Percentiles rank a stretch among this genome's conserved stretches.
Conservation (phyloP, 1,139 yeast species). For the Hyphopichia pseudoburtonii region DNA sequence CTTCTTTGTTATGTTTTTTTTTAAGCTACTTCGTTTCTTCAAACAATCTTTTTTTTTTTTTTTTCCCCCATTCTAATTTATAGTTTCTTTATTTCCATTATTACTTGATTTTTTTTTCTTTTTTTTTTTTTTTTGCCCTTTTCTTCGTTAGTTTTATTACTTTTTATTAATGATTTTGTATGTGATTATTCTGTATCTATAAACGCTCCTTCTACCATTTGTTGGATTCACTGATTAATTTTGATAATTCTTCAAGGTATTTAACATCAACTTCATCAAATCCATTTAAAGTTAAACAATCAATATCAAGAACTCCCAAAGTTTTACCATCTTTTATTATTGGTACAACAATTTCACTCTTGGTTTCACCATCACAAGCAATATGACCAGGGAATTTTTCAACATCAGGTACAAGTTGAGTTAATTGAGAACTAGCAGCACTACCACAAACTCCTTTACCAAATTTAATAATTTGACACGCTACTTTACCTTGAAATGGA, state of each 20-base stretch:
- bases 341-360: slow-evolving; percentile 92
- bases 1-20: too few relatives aligned
- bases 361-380: slow-evolving; percentile 95
- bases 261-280: slow-evolving; percentile 63
- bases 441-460: slow-evolving; percentile 93
- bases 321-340: slow-evolving; percentile 47
- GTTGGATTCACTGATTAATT: slow-evolving; percentile 49
- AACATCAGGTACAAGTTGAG: slow-evolving; percentile 80
- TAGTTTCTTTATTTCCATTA: background rate
- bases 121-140: too few relatives aligned
- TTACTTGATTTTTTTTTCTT: background rate
- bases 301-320: slow-evolving; percentile 83
- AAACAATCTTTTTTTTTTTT: too few relatives aligned
- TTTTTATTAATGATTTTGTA: too few relatives aligned
- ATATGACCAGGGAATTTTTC: slow-evolving; percentile 85
- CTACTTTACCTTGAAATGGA: slow-evolving; percentile 96
- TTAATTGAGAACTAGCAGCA: slow-evolving; percentile 57
- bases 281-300: slow-evolving; percentile 64
- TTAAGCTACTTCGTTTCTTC: too few relatives aligned
- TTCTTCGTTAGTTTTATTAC: too few relatives aligned
- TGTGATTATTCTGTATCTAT: too few relatives aligned
- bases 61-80: background rate
- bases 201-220: slow-evolving; percentile 32
- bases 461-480: slow-evolving; percentile 76
- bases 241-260: slow-evolving; percentile 61